Evolutionary conservation across 202 grass and related monocot species (phyloP).

Genomic region (Carex arenaria): DNA sequence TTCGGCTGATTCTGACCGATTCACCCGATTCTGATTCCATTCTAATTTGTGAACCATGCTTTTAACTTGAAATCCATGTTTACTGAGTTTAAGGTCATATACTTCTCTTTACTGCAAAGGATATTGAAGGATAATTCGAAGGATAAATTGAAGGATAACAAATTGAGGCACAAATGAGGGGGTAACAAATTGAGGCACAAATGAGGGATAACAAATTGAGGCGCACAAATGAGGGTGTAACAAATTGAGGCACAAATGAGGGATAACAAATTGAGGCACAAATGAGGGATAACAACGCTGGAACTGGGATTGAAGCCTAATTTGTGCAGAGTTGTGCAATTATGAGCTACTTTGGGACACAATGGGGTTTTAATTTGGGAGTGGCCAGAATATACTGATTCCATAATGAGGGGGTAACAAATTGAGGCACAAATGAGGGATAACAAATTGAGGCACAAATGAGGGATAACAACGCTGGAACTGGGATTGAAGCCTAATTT

Average conservation of each 20-base stretch:
- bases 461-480: not conserved
- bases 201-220: not conserved
- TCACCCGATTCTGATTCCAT: no score
- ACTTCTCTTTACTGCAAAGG: not conserved
- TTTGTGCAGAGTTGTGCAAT: not conserved
- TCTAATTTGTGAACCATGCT: no score
- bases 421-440: not conserved
- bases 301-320: not conserved
- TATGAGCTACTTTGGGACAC: not conserved
- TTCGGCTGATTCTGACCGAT: no score
- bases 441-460: not conserved
- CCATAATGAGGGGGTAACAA: not conserved
- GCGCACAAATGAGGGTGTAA: no score
- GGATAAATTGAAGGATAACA: no score
- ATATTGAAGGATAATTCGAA: not conserved
- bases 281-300: not conserved
- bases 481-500: not conserved
- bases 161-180: not conserved
- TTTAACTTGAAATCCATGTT: not conserved
- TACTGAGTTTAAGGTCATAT: not conserved
- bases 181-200: not conserved
- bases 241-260: no score
- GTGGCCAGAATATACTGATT: not conserved
- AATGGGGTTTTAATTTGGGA: not conserved
- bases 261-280: not conserved